These are phyloP conservation scores for Dovyalis caffra DNA, from an alignment of 345 rosid genomes.

Conservation along the genomic window DNA sequence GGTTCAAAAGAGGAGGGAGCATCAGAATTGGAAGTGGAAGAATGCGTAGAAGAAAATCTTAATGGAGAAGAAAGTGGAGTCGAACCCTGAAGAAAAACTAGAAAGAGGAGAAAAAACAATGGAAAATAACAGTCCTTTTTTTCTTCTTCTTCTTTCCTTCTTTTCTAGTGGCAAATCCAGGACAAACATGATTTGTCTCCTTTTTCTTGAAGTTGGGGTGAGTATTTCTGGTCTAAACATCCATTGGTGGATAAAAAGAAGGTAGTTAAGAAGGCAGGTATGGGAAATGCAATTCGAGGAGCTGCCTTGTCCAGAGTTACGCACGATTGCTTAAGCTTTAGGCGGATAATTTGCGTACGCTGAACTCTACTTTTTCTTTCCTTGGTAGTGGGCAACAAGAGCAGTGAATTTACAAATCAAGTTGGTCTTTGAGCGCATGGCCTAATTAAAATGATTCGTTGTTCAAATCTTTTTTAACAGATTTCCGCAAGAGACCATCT, in stretches of 20 bases:
- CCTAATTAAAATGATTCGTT: neutral
- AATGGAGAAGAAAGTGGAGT: neutral
- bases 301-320: too few species aligned
- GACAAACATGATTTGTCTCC: too few species aligned
- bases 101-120: neutral
- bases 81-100: neutral
- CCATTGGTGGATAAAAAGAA: neutral
- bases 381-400: neutral
- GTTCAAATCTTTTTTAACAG: neutral
- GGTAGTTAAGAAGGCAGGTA: neutral
- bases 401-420: neutral
- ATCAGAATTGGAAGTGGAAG: slow-evolving; percentile 38
- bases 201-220: too few species aligned
- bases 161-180: neutral
- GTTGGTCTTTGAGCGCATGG: too few species aligned
- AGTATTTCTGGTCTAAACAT: too few species aligned
- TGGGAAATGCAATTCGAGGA: neutral
- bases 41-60: slow-evolving; percentile 18
- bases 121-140: neutral
- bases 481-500: too few species aligned
- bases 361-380: neutral
- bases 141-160: too few species aligned
- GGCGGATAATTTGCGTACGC: too few species aligned
- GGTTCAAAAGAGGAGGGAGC: slow-evolving; percentile 36
- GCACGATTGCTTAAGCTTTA: too few species aligned